Evolutionary conservation across 257 asterid species (phyloP).

Genomic region (Solanum rostratum): DNA sequence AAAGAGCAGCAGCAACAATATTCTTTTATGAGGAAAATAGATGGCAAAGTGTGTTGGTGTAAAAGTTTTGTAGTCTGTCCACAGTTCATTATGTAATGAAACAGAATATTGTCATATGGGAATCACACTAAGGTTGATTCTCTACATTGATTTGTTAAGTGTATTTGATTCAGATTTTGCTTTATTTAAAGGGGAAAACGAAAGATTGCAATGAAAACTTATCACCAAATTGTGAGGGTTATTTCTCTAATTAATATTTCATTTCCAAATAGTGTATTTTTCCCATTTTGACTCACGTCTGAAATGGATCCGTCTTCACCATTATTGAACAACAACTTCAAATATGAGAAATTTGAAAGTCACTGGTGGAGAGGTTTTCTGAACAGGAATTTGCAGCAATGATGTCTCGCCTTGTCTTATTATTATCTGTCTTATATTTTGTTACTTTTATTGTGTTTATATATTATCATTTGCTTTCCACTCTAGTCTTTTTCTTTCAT

Average conservation of each 20-base stretch:
- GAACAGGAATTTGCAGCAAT: background rate
- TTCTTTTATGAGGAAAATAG: conserved; percentile 23
- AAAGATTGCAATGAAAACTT: background rate
- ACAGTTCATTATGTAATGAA: background rate
- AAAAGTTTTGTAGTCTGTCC: background rate
- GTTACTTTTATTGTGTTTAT: too few species aligned
- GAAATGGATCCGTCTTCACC: background rate
- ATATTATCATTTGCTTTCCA: too few species aligned
- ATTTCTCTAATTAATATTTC: too few species aligned
- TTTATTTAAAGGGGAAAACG: background rate
- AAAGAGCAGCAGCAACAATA: conserved; percentile 11
- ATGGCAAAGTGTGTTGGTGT: background rate
- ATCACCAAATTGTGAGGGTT: background rate
- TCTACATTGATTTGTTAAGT: background rate
- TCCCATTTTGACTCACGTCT: too few species aligned
- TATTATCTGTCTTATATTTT: too few species aligned
- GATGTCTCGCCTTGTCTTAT: too few species aligned
- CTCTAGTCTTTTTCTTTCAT: too few species aligned
- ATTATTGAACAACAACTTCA: background rate
- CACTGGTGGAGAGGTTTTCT: background rate
- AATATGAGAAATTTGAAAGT: background rate
- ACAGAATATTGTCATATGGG: background rate
- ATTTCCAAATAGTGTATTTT: too few species aligned
- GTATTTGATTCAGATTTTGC: background rate
- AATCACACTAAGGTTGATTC: background rate